Evolutionary conservation across 176 grass and related monocot species (phyloP), one percentile per base, ranked within the genome.

Genomic region (Triticum dicoccoides): DNA sequence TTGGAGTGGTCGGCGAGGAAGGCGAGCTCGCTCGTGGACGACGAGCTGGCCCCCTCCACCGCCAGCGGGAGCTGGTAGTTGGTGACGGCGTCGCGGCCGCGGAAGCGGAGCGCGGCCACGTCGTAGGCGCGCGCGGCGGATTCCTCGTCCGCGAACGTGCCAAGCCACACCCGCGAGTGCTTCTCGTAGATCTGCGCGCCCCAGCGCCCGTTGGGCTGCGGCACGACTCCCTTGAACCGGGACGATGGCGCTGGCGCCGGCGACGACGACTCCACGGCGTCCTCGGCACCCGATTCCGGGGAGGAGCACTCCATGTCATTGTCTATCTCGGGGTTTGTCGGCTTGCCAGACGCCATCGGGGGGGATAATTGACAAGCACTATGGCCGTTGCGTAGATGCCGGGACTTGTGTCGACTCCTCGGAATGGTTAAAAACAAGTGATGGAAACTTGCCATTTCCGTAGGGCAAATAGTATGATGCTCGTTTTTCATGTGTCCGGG

Each of bases 111-210:
- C 24, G 83, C 95, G n/a, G 92, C 95, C 13, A 92, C 92, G 67
- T 97, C 95, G 87, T 97, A 97, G 12, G 92, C 83, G 21, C 77
- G 71, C 12, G 92, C 95, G 4, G 95, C 95, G 59, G 67, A 54
- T 0, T 81, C 65, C 89, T 94, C 92, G 66, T 68, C 51, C 23
- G 82, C 59, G 78, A 97, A 97, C 35, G 95, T 97, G 32, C 95
- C 95, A 33, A 97, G 90, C 95, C 95, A 97, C 35, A 97, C 90
- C 52, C 95, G 88, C 77, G 86, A 66, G 80, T 97, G 90, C 70
- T 72, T 77, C 80, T 97, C 90, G 80, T 97, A 97, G 80, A 97
- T 94, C 86, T 97, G 92, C 21, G 92, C 86, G 12, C 92, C 92
- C 95, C 95, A 94, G 5, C 90, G 76, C 9, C 95, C 92, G 80